These are phyloP conservation scores for Linum usitatissimum DNA, from an alignment of 345 rosid genomes.

Conservation along the genomic window DNA sequence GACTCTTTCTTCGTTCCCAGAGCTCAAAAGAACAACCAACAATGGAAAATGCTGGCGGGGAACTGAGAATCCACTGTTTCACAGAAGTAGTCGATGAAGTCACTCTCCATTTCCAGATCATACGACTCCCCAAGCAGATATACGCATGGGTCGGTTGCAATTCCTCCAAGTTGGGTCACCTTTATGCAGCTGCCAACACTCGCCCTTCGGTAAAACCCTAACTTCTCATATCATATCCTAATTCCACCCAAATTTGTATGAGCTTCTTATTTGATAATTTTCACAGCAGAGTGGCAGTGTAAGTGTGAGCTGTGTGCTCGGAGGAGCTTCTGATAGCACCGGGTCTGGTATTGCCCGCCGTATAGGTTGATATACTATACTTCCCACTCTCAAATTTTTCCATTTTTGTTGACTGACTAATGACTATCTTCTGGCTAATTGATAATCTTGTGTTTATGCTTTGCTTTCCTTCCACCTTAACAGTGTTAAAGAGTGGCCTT, in stretches of 20 bases:
- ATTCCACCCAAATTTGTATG: neutral
- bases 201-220: conserved; percentile 38
- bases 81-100: too few relatives aligned
- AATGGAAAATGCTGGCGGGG: too few relatives aligned
- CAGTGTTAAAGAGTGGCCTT: conserved; percentile 82
- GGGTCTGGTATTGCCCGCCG: conserved; percentile 89
- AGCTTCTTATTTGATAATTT: neutral
- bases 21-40: too few relatives aligned
- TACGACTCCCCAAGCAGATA: conserved; percentile 24
- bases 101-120: too few relatives aligned
- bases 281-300: conserved; percentile 45
- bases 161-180: conserved; percentile 55
- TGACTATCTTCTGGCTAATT: neutral
- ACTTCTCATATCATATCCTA: too few relatives aligned
- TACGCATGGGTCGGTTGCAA: conserved; percentile 79
- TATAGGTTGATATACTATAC: conserved; percentile 35
- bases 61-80: too few relatives aligned
- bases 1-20: too few relatives aligned
- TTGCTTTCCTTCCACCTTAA: conserved; percentile 3
- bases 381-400: neutral
- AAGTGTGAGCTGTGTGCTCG: conserved; percentile 62
- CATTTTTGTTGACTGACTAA: too few relatives aligned
- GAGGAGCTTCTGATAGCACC: conserved; percentile 75
- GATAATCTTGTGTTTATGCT: neutral
- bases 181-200: conserved; percentile 80